These are phyloP conservation scores for Saccharomyces hybrid DNA, from an alignment of 1,139 yeast species.

Conservation along the genomic window DNA sequence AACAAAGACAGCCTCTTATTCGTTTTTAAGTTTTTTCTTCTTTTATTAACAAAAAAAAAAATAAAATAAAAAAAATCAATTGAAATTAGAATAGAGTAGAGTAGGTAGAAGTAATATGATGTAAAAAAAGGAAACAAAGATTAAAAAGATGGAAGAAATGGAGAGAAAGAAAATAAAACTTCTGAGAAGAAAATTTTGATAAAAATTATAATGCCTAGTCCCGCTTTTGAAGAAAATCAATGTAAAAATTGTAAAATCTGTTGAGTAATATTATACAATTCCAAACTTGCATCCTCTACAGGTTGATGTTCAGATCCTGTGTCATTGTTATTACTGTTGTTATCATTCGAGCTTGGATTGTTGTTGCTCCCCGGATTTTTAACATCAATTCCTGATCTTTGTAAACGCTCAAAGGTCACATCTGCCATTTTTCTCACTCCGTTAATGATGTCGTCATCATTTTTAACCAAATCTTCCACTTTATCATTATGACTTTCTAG, in stretches of 20 bases:
- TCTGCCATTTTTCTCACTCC: slow-evolving; percentile 49
- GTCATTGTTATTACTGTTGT: slow-evolving; percentile 31
- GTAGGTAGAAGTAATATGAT: neutral
- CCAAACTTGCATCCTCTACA: slow-evolving; percentile 57
- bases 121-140: neutral
- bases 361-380: slow-evolving; percentile 13
- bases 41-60: neutral
- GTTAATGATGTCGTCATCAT: slow-evolving; percentile 47
- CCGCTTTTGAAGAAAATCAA: slow-evolving; percentile 8
- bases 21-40: neutral
- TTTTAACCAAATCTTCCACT: slow-evolving; percentile 56
- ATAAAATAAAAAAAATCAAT: neutral
- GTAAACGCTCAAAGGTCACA: slow-evolving; percentile 31
- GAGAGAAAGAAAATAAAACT: neutral
- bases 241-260: slow-evolving; percentile 50
- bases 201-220: neutral
- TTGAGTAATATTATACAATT: slow-evolving; percentile 69
- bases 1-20: neutral
- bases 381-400: slow-evolving; percentile 21
- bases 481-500: slow-evolving; percentile 79
- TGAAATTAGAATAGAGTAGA: neutral
- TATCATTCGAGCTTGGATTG: slow-evolving; percentile 5
- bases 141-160: neutral
- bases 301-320: slow-evolving; percentile 29
- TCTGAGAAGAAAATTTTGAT: neutral